Conservation (phyloP, 352 stramenopile genomes). For the Peronosclerospora sorghi region DNA sequence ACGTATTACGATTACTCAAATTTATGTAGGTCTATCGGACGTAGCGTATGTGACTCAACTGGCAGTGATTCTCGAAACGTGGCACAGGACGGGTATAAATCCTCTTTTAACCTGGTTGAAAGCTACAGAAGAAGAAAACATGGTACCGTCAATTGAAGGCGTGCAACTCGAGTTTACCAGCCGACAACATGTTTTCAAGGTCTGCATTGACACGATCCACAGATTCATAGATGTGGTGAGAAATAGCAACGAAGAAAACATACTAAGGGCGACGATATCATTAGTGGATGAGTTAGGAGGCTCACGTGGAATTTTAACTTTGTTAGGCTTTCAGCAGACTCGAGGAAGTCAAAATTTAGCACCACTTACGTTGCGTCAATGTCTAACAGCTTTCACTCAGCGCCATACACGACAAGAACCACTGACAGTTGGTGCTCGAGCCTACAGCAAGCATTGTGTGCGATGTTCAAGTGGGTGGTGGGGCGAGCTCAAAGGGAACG, state of each 20-base stretch:
- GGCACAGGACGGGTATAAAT: slow-evolving; percentile 22
- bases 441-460: slow-evolving; percentile 74
- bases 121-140: slow-evolving; percentile 12
- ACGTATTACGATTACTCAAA: slow-evolving; percentile 2
- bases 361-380: slow-evolving; percentile 47
- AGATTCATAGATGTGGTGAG: slow-evolving; percentile 10
- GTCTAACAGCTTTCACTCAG: slow-evolving; percentile 38
- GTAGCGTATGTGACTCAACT: slow-evolving; percentile 35
- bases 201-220: slow-evolving; percentile 13
- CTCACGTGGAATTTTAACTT: slow-evolving; percentile 46
- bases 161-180: slow-evolving; percentile 25
- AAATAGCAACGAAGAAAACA: neutral
- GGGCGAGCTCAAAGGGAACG: slow-evolving; percentile 47
- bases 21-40: slow-evolving; percentile 11
- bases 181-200: slow-evolving; percentile 17
- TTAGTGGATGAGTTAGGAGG: slow-evolving; percentile 37
- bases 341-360: slow-evolving; percentile 34
- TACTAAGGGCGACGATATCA: slow-evolving; percentile 1
- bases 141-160: slow-evolving; percentile 16
- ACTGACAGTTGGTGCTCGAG: slow-evolving; percentile 63
- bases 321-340: slow-evolving; percentile 57
- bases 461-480: slow-evolving; percentile 58
- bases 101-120: slow-evolving; percentile 18
- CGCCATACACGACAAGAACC: slow-evolving; percentile 23
- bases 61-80: slow-evolving; percentile 25